Percentiles rank a stretch among this genome's conserved stretches.
Evolutionary conservation across 805 yeast species (phyloP).

Genomic region (Yamadazyma insecticola): DNA sequence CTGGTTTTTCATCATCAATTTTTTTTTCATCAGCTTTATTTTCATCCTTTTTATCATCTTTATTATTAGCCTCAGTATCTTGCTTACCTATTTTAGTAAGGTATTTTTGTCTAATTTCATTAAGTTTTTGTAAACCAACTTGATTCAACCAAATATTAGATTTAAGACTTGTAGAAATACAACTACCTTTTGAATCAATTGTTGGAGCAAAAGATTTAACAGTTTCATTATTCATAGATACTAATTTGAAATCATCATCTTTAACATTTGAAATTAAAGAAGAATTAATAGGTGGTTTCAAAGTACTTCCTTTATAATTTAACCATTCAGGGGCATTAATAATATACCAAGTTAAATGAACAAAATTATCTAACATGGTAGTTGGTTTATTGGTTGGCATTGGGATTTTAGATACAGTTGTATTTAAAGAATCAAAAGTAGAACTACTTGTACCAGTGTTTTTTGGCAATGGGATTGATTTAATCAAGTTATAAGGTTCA

Average conservation of each 20-base stretch:
- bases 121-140: conserved; percentile 30
- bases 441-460: conserved; percentile 17
- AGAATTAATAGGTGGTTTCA: conserved; percentile 24
- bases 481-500: conserved; percentile 61
- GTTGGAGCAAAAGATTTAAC: conserved; percentile 35
- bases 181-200: conserved; percentile 28
- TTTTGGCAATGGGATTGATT: conserved; percentile 51
- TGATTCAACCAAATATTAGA: conserved; percentile 37
- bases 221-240: conserved; percentile 17
- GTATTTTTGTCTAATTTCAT: conserved; percentile 18
- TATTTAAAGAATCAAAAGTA: conserved; percentile 27
- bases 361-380: conserved; percentile 36
- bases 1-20: conserved; percentile 3
- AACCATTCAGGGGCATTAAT: conserved; percentile 41
- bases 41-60: conserved; percentile 6
- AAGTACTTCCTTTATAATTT: conserved; percentile 20
- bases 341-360: conserved; percentile 44
- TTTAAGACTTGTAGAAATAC: conserved; percentile 27
- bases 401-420: conserved; percentile 28
- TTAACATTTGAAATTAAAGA: conserved; percentile 20
- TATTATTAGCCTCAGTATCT: conserved; percentile 4
- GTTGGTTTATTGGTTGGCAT: conserved; percentile 27
- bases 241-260: conserved; percentile 13
- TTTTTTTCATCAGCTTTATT: conserved; percentile 6
- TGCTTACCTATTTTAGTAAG: conserved; percentile 9